Base-by-base conservation (phyloP, 306 rosid species). In the Crataegus laevigata region DNA sequence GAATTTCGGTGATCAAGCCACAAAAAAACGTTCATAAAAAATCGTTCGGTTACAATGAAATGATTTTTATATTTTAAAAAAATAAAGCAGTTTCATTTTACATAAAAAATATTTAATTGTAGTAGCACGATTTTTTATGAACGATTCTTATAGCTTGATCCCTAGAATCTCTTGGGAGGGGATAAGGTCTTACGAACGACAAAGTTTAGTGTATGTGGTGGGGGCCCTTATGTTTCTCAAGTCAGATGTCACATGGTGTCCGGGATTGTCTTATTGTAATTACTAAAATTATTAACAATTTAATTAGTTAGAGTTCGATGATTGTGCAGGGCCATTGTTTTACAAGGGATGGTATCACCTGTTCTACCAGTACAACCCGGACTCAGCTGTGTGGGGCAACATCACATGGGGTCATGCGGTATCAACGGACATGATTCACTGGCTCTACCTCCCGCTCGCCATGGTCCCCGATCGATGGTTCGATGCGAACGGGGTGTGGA, bases 401-500 rank as follows among this genome's bases (percentile, higher is more conserved):
- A 93, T 93, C 42, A 73, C 96, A 3, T 93, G 98, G 98, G 98
- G 96, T 22, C 98, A 93, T 21, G 93, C 98, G 0, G 85, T 93
- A 0, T 93, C 98, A 0, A 76, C 40, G 50, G 98, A 93, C 83
- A 52, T 93, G 29, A 88, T 93, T 74, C 98, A 91, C 57, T 93
- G 98, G 98, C 74, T 87, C 50, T 85, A 93, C 74, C 96, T 93
- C 18, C 96, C 96, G 1, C 14, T 85, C 1, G 96, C 98, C 7
- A 81, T 93, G 85, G 72, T 82, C 14, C 89, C 93, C 4, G 91
- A 91, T 60, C 76, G 6, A 0, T 79, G 90, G 81, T 91, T 42
- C 26, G 98, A 93, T 57, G 40, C 72, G 13, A 91, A 89, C 8
- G 96, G 96, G 3, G 98, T 86, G 1, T 93, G 98, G 98, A 89